Evolutionary conservation across 495 filamentous ascomycete genomes (phyloP).

Genomic region (Tuber borchii): DNA sequence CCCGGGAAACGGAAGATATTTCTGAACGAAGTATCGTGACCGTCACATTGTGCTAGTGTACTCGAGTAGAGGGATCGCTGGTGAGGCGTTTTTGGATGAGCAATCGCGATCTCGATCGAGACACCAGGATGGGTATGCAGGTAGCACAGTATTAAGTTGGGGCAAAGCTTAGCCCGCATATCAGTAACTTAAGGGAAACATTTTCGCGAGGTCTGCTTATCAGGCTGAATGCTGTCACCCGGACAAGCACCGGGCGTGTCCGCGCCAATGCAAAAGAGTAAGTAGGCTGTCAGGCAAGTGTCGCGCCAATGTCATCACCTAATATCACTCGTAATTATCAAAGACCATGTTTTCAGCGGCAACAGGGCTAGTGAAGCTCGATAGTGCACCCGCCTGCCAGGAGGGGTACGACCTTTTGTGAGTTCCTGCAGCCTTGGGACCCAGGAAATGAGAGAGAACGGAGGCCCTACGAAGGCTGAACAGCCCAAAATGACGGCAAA

Average conservation of each 20-base stretch:
- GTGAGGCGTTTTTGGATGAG: not conserved
- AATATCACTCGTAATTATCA: not conserved
- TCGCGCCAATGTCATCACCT: not conserved
- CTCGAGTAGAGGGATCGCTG: not conserved
- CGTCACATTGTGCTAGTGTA: not conserved
- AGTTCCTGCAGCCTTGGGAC: not conserved
- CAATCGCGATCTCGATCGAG: not conserved
- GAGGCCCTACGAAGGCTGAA: not conserved
- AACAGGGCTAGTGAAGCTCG: not conserved
- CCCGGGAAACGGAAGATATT: not conserved
- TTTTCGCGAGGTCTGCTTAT: not conserved
- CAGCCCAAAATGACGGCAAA: not conserved
- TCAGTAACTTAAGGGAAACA: not conserved
- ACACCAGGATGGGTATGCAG: not conserved
- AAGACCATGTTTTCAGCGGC: not conserved
- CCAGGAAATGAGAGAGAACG: not conserved
- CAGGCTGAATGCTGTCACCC: not conserved
- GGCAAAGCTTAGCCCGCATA: not conserved
- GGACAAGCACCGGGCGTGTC: not conserved
- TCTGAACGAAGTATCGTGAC: not conserved
- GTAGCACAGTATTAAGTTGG: not conserved
- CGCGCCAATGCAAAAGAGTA: not conserved
- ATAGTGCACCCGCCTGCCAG: not conserved
- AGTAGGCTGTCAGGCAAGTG: not conserved
- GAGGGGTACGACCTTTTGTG: not conserved